Percentiles rank a stretch among this genome's conserved stretches.
Conservation (phyloP, 164 flowering plant genomes). For the Kalanchoe fedtschenkoi region DNA sequence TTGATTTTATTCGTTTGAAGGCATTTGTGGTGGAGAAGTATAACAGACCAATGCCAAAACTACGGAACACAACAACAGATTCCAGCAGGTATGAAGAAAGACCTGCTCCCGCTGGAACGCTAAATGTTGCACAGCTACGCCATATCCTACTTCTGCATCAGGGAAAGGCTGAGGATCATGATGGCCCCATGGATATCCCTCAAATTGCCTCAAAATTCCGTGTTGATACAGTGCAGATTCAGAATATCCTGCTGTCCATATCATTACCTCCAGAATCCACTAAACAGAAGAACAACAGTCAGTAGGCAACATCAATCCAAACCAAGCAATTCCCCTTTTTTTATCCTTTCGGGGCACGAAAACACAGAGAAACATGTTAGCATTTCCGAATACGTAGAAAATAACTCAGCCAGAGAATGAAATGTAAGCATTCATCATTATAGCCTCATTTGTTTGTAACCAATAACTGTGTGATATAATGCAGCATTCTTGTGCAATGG, state of each 20-base stretch:
- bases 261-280: conserved; percentile 61
- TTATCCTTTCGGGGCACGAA: neutral
- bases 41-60: conserved; percentile 72
- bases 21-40: conserved; percentile 54
- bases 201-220: conserved; percentile 60
- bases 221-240: conserved; percentile 41
- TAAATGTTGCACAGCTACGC: conserved; percentile 61
- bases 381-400: neutral
- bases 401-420: neutral
- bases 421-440: too few relatives aligned
- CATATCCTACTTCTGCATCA: conserved; percentile 59
- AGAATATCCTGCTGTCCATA: conserved; percentile 38
- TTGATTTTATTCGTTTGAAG: conserved; percentile 22
- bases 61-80: conserved; percentile 56
- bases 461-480: too few relatives aligned
- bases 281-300: conserved; percentile 19
- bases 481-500: too few relatives aligned
- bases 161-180: conserved; percentile 67
- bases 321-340: neutral
- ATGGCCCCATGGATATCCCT: conserved; percentile 52
- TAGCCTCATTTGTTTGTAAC: too few relatives aligned
- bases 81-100: conserved; percentile 44
- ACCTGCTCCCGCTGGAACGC: conserved; percentile 54
- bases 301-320: neutral
- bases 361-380: too few relatives aligned